Base-by-base conservation (phyloP, 495 filamentous ascomycete species). In the Pyrenopolyporus hunteri region DNA sequence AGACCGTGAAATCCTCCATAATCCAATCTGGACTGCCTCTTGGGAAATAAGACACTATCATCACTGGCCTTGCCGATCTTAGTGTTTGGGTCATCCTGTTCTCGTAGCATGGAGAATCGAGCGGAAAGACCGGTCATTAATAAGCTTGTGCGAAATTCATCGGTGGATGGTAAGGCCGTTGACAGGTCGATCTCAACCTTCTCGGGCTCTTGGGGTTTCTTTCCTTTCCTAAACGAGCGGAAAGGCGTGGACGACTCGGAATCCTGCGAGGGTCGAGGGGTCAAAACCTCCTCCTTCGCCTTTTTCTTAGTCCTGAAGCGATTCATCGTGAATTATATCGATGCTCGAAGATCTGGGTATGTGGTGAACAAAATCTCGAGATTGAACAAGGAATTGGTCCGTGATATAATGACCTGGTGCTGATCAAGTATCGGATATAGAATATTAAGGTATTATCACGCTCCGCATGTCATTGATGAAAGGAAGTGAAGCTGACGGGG, bases 111-210 rank as follows among this genome's bases (percentile, higher is more conserved):
- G 59, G 93, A 97, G 72, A 99, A 99, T 2, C 94, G 85, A 13
- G 94, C 91, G 0, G 93, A 96, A 2, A 99, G 80, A 43, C 93
- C 94, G 4, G 92, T 90, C 94, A 99, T 96, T 19, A 99, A 74
- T 39, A 98, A 73, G 77, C 95, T 98, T 4, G 94, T 99, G n/a
- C 94, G 88, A 65, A 99, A 98, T 73, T 97, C 84, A 70, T 98
- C 92, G 13, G 78, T 84, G 0, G 92, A 81, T 2, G 94, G 94
- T 4, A 99, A 77, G 3, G 85, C 93, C 16, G 73, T 77, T 2
- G 87, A 72, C 13, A 97, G 74, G 57, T 98, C 88, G 33, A 97
- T 64, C 25, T 91, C 78, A 11, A 78, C 79, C 70, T 87, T 87
- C 67, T 86, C 82, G 62, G 80, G 77, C 54, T 77, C 71, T 62